Base-by-base conservation (phyloP, 352 stramenopile species). In the Thraustotheca clavata region DNA sequence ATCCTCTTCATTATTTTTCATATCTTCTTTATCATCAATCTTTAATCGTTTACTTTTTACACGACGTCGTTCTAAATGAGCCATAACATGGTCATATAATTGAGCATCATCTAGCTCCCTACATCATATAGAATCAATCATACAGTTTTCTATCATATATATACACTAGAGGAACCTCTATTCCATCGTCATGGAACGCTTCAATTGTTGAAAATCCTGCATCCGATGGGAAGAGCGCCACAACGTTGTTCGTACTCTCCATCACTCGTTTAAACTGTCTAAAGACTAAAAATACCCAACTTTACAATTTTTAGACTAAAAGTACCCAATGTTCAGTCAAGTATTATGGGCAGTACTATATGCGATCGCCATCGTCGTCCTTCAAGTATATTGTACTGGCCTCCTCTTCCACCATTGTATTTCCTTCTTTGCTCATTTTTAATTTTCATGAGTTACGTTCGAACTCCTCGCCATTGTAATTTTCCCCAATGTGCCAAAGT, bases 91-190 rank as follows among this genome's bases (percentile, higher is more conserved):
- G 63, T 86, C 59, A 62, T 91, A 94, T 40, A 91, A 43, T 68
- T 94, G 83, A 49, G 79, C 80, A 34, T 92, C 82, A 20, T 80
- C 85, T 49, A 93, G 90, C 39, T 94, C 83, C 67, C 86, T 94
- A 47, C 20, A n/a, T 14, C 24, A 14, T 40, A 22, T 40, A 20
- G n/a, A 32, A 61, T 26, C 24, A 22, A 20, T 38, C 3, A 55
- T 16, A 26, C 27, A 22, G 16, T 67, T 59, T 22, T 41, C 27
- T n/a, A 67, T 55, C 31, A 31, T 16, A n/a, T 26, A 14, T 22
- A 60, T 73, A 94, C 85, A 86, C 76, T 55, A 91, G 75, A 22
- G 87, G 70, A 65, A 90, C 84, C 71, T 94, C 85, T 46, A 87
- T 74, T 69, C 80, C 80, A 60, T 88, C 69, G 43, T 90, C 80